Conservation (phyloP, 768 basidiomycete species). For the Termitomyces sp. region DNA sequence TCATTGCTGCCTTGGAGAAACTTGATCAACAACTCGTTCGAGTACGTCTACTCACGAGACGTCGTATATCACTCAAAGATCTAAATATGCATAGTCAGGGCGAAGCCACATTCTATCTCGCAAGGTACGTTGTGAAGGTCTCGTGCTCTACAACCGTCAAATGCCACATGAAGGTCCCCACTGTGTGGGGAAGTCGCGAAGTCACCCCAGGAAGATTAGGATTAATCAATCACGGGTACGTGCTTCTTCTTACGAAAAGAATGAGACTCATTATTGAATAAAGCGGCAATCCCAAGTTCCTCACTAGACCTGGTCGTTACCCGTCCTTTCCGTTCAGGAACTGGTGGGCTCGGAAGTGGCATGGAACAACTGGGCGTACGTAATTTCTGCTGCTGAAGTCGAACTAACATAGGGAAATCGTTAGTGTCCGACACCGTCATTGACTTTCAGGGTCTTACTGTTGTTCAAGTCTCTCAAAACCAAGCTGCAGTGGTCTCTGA, state of each 20-base stretch:
- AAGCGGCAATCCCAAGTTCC: slow-evolving; percentile 70
- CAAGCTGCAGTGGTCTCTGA: slow-evolving; percentile 73
- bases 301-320: slow-evolving; percentile 73
- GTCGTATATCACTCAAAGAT: not conserved
- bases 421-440: slow-evolving; percentile 79
- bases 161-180: slow-evolving; percentile 35
- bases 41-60: slow-evolving; percentile 24
- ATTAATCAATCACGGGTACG: slow-evolving; percentile 67
- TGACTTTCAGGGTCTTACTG: slow-evolving; percentile 71
- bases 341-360: slow-evolving; percentile 81
- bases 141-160: not conserved
- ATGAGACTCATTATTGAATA: not conserved
- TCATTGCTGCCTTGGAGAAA: slow-evolving; percentile 63
- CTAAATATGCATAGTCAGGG: slow-evolving; percentile 39
- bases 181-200: slow-evolving; percentile 66
- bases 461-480: slow-evolving; percentile 87
- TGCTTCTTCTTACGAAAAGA: slow-evolving; percentile 5
- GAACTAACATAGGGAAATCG: not conserved
- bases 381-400: slow-evolving; percentile 3
- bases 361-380: slow-evolving; percentile 63
- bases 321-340: slow-evolving; percentile 71
- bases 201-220: slow-evolving; percentile 69
- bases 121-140: slow-evolving; percentile 34
- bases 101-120: slow-evolving; percentile 53
- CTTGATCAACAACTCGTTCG: slow-evolving; percentile 57